Evolutionary conservation across 1,284 basidiomycete species (phyloP).

Genomic region (Schizophyllum commune): DNA sequence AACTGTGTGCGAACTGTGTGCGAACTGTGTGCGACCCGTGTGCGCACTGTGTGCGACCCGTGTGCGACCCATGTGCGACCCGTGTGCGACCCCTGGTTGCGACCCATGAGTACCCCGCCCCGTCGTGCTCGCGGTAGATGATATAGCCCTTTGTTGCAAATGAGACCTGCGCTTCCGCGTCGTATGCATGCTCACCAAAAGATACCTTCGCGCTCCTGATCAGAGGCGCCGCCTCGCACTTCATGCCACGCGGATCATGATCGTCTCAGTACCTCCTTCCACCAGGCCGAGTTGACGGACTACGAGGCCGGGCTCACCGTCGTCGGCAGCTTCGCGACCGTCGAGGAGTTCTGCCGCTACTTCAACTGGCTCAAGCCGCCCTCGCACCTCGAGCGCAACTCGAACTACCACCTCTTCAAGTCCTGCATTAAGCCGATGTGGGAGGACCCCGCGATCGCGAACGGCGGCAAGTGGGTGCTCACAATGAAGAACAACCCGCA

Average conservation of each 20-base stretch:
- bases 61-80: too few species aligned
- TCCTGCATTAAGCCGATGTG: slow-evolving; percentile 90
- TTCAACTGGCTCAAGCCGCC: slow-evolving; percentile 93
- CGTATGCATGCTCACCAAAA: slow-evolving; percentile 89
- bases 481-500: slow-evolving; percentile 81
- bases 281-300: slow-evolving; percentile 45
- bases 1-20: too few species aligned
- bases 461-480: slow-evolving; percentile 91
- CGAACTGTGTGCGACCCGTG: too few species aligned
- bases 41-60: too few species aligned
- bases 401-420: slow-evolving; percentile 95
- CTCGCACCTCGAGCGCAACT: slow-evolving; percentile 78
- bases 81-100: too few species aligned
- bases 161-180: slow-evolving; percentile 87
- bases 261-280: slow-evolving; percentile 48
- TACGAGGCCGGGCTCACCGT: slow-evolving; percentile 76
- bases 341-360: slow-evolving; percentile 87
- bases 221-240: slow-evolving; percentile 74
- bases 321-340: slow-evolving; percentile 76
- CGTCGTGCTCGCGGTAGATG: too few species aligned
- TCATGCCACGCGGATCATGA: slow-evolving; percentile 86
- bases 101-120: too few species aligned
- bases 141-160: slow-evolving; percentile 59
- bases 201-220: slow-evolving; percentile 90
- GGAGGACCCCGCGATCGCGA: slow-evolving; percentile 89